Evolutionary conservation across 805 yeast genomes (phyloP).

Genomic region (Ogataea glucozyma): DNA sequence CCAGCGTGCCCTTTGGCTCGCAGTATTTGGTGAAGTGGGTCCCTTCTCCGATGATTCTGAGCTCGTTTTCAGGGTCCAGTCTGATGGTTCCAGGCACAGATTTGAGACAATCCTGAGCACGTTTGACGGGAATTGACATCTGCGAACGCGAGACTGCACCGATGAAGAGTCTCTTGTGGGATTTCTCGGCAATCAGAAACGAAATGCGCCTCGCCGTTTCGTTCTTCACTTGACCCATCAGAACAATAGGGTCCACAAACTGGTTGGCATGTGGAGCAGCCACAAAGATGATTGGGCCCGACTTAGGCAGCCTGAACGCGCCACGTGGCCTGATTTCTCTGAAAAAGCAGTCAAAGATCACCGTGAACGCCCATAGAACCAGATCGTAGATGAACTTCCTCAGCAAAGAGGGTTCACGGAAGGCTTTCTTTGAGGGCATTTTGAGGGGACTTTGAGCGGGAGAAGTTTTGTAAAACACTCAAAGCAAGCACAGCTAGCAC

Average conservation of each 20-base stretch:
- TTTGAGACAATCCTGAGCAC: constrained; percentile 85
- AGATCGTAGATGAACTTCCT: constrained; percentile 50
- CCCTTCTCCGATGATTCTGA: constrained; percentile 57
- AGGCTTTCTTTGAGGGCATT: constrained; percentile 15
- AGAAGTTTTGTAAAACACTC: background rate
- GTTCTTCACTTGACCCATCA: constrained; percentile 74
- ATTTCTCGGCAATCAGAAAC: constrained; percentile 55
- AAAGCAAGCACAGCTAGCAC: background rate
- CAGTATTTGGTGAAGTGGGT: constrained; percentile 69
- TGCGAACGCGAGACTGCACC: constrained; percentile 77
- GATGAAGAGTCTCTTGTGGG: constrained; percentile 52
- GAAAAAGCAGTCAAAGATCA: constrained; percentile 61
- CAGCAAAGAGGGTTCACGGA: constrained; percentile 40
- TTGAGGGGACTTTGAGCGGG: no score
- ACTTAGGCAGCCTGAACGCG: constrained; percentile 58
- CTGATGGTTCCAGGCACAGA: constrained; percentile 67
- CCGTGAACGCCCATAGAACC: constrained; percentile 48
- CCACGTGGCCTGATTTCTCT: constrained; percentile 76
- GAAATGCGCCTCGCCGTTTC: constrained; percentile 49
- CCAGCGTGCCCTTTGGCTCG: constrained; percentile 63
- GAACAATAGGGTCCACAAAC: constrained; percentile 71
- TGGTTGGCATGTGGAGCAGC: constrained; percentile 89
- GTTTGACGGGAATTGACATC: constrained; percentile 83
- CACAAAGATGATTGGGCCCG: constrained; percentile 72
- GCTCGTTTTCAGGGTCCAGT: constrained; percentile 47